Evolutionary conservation across 2,329 filamentous ascomycete genomes (phyloP), one percentile per base, ranked within the genome.

Genomic region (Epicoccum sorghinum): DNA sequence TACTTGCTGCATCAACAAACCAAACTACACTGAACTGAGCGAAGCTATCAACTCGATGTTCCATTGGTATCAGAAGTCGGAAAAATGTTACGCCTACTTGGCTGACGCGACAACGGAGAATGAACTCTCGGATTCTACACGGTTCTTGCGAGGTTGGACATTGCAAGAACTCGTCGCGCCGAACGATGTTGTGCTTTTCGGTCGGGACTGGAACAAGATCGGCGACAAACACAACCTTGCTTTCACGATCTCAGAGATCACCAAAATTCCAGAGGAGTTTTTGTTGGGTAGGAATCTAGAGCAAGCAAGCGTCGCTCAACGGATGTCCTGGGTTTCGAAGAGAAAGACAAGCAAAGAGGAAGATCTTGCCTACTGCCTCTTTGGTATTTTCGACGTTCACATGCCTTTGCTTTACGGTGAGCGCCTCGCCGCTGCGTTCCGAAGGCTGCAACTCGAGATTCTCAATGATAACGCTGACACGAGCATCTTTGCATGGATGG

Each of bases 321-420:
- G 59, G 3, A 54, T 59, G 44, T 41, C 30, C 8, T 68, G 65
- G 65, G 57, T 52, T 6, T 44, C 53, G n/a, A 13, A 18, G 1
- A 47, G 65, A 23, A 14, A 52, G 5, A 65, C 64, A 1, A 60
- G 41, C 40, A 47, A 39, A 7, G 40, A 43, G 32, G 61, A 64
- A 48, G 61, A 64, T 25, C 45, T 47, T 7, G 61, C 58, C 9
- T 64, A 63, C 39, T 62, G 40, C 13, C 47, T 64, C 4, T 39
- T 62, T n/a, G 61, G 61, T 6, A 55, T 64, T 7, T 61, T 64
- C 36, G 50, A 53, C 40, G 52, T 60, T 14, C 27, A 57, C 24
- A 57, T 60, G 45, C 44, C 57, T 1, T 8, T 57, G 3, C 45
- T 57, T 1, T 60, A 60, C 30, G 57, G 57, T 4, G 57, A 60